phyloP scores from a whole-genome alignment of 768 basidiomycete genomes.

The Lentinula sp. region DNA sequence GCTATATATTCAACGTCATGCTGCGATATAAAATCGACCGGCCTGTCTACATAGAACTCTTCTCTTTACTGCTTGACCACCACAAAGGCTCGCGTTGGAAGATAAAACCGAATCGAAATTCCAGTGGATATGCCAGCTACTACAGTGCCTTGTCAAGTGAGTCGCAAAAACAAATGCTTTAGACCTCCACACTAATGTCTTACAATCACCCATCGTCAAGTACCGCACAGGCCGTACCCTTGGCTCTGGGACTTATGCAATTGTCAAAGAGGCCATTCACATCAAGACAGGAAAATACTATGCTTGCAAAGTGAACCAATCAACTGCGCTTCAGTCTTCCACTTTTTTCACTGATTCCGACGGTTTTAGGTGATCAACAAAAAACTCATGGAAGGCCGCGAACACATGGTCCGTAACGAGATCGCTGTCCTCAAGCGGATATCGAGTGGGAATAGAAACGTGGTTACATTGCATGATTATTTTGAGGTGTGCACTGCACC shows the following conservation, averaged over 20 bases:
- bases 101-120: not conserved
- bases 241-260: slow-evolving; percentile 91
- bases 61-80: not conserved
- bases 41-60: not conserved
- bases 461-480: slow-evolving; percentile 94
- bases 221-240: slow-evolving; percentile 86
- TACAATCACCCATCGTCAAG: slow-evolving; percentile 25
- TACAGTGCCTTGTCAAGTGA: slow-evolving; percentile 3
- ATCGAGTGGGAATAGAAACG: slow-evolving; percentile 84
- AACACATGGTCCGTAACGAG: slow-evolving; percentile 98
- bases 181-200: too few relatives aligned
- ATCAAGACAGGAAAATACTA: slow-evolving; percentile 89
- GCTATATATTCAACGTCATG: not conserved
- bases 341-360: not conserved
- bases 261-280: slow-evolving; percentile 93
- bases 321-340: not conserved
- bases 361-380: slow-evolving; percentile 80
- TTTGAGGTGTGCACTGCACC: slow-evolving; percentile 62
- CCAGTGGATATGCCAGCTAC: not conserved
- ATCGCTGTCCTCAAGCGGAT: slow-evolving; percentile 92
- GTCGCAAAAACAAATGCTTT: too few relatives aligned
- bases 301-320: slow-evolving; percentile 66
- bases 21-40: not conserved
- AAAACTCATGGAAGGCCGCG: slow-evolving; percentile 96
- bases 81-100: not conserved